phyloP scores from a whole-genome alignment of 768 basidiomycete genomes.

The Leucocoprinus birnbaumii region DNA sequence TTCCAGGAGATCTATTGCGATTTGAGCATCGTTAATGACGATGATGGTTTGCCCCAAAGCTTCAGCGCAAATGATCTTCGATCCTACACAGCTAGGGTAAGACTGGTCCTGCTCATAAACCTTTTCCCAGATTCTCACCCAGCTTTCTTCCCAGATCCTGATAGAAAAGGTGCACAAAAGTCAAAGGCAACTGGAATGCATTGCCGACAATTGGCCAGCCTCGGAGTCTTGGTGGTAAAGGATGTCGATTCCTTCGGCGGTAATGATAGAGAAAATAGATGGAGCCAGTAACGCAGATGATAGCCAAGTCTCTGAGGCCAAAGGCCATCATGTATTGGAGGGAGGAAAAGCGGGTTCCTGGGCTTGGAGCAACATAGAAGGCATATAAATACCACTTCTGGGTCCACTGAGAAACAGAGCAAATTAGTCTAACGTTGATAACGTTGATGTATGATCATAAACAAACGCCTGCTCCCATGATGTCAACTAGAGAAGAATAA shows the following conservation, averaged over 20 bases:
- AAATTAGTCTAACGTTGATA: no score
- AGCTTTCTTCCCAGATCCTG: slow-evolving; percentile 11
- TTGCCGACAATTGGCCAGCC: slow-evolving; percentile 14
- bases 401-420: no score
- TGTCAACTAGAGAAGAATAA: no score
- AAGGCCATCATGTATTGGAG: background rate
- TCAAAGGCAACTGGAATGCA: slow-evolving; percentile 12
- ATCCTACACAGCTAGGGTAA: slow-evolving; percentile 4
- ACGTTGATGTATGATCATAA: no score
- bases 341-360: background rate
- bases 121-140: slow-evolving; percentile 3
- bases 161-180: slow-evolving; percentile 5
- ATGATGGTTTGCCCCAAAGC: slow-evolving; percentile 41
- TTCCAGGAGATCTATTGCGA: slow-evolving; percentile 52
- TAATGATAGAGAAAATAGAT: slow-evolving; percentile 1
- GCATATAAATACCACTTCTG: no score
- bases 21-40: slow-evolving; percentile 37
- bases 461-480: no score
- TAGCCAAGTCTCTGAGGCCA: background rate
- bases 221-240: slow-evolving; percentile 8
- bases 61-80: slow-evolving; percentile 48
- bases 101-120: no score
- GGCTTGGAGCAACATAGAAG: no score
- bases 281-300: background rate
- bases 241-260: background rate